Evolutionary conservation across 2,329 filamentous ascomycete species (phyloP).

Genomic region (Colletotrichum lini): DNA sequence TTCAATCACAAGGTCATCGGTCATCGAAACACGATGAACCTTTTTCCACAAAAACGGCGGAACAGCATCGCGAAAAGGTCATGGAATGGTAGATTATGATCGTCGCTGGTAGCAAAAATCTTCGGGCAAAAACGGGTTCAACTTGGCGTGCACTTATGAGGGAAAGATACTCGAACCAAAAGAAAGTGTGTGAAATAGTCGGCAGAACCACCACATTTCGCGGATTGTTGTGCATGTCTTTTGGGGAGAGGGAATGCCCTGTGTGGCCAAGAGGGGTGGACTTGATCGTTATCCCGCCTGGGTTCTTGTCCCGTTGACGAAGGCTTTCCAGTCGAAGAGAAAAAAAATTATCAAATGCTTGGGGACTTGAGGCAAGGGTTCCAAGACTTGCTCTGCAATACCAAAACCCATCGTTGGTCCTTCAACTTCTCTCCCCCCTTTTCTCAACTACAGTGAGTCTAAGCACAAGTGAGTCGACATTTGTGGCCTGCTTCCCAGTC

Average conservation of each 20-base stretch:
- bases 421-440: conserved; percentile 7
- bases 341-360: conserved; percentile 18
- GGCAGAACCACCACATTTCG: conserved; percentile 20
- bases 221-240: conserved; percentile 42
- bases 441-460: neutral
- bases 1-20: conserved; percentile 28
- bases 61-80: conserved; percentile 42
- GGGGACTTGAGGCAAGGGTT: conserved; percentile 17
- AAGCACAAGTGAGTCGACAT: too few species aligned
- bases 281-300: conserved; percentile 87
- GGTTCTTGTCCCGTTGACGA: conserved; percentile 2
- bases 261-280: conserved; percentile 87
- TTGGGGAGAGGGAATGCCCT: conserved; percentile 94
- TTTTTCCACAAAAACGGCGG: conserved; percentile 41
- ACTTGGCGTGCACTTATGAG: conserved; percentile 90
- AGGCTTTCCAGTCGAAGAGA: conserved; percentile 23
- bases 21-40: conserved; percentile 34
- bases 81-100: conserved; percentile 46
- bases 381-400: conserved; percentile 32
- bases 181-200: conserved; percentile 38
- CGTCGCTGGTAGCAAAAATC: conserved; percentile 41
- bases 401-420: conserved; percentile 29
- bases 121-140: conserved; percentile 58
- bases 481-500: too few species aligned
- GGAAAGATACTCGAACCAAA: conserved; percentile 91